Conservation (phyloP, 768 basidiomycete genomes). For the Mycena haematopus region DNA sequence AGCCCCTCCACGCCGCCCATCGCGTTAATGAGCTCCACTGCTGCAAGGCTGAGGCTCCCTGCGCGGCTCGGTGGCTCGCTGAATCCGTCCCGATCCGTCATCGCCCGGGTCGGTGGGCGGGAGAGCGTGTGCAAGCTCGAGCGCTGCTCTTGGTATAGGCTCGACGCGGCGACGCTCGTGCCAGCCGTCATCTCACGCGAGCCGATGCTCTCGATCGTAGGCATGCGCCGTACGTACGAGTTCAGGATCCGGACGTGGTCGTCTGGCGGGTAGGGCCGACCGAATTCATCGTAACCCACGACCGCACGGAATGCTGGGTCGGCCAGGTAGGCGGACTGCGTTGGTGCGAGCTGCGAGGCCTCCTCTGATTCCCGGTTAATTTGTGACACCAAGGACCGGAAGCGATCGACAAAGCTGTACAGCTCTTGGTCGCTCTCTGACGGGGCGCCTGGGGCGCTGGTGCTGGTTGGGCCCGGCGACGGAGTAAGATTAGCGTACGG, state of each 20-base stretch:
- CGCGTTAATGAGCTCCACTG: conserved; percentile 35
- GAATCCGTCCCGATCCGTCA: conserved; percentile 36
- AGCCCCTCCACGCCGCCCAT: conserved; percentile 25
- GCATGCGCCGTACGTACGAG: conserved; percentile 65
- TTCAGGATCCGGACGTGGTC: conserved; percentile 68
- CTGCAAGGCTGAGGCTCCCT: conserved; percentile 39
- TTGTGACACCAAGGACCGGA: conserved; percentile 56
- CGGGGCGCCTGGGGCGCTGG: conserved; percentile 17
- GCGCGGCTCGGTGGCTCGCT: conserved; percentile 46
- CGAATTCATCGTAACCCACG: conserved; percentile 56
- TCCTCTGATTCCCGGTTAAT: conserved; percentile 61
- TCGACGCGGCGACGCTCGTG: conserved; percentile 18
- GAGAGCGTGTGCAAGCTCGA: conserved; percentile 35
- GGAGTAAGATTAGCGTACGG: conserved; percentile 21
- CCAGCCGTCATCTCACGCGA: conserved; percentile 57
- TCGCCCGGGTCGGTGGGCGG: conserved; percentile 48
- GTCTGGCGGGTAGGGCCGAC: conserved; percentile 52
- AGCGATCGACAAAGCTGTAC: conserved; percentile 54
- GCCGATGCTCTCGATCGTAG: conserved; percentile 80
- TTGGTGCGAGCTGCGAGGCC: conserved; percentile 33
- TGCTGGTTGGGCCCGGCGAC: too few species aligned
- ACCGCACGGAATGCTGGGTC: conserved; percentile 15
- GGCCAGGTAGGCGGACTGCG: conserved; percentile 27
- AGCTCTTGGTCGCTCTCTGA: conserved; percentile 39
- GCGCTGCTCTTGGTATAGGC: conserved; percentile 4